Base-by-base conservation (phyloP, 2,329 filamentous ascomycete species). In the Cladosporium sp. region DNA sequence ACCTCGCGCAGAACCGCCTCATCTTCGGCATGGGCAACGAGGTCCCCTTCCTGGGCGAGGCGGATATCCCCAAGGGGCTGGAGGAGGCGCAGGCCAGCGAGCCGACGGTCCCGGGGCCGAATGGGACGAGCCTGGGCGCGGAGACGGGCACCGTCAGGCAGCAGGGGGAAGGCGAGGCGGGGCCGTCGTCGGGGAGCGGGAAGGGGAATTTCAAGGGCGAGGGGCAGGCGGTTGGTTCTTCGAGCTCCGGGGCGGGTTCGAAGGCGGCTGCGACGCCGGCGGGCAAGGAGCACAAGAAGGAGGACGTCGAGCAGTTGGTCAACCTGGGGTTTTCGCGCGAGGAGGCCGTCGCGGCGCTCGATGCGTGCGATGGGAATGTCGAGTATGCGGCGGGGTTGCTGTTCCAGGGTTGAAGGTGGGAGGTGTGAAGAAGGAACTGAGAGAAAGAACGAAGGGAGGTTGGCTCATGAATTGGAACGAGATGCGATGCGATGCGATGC, bases 21-120 rank as follows among this genome's bases (percentile, higher is more conserved):
- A 80, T 95, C 57, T 95, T 98, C 61, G 65, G 65, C 18, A 63
- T 66, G 37, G 88, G 86, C 52, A 84, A 90, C 59, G 87, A 93
- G 60, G 87, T 98, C 5, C 82, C 87, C 0, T 98, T 98, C 70
- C 75, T 98, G 10, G 87, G 89, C 43, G 93, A 97, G 71, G 86
- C 87, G 2, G 92, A 98, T 59, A 95, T 97, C 49, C 93, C 93
- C n/a, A 95, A 86, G 68, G 81, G 85, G 43, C 71, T 79, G 34
- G 87, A 91, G 60, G 85, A 87, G 56, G 81, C 82, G 3, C 77
- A 85, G 55, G 79, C 85, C 49, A 80, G 87, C 53, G 92, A 97
- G 71, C 90, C 91, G 4, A 89, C 86, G 11, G 81, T 97, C 45
- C 80, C 84, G 42, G 93, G 93, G 0, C 88, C 91, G 0, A 87